Evolutionary conservation across 257 asterid genomes (phyloP).

Genomic region (Nyctanthes arbortristis): DNA sequence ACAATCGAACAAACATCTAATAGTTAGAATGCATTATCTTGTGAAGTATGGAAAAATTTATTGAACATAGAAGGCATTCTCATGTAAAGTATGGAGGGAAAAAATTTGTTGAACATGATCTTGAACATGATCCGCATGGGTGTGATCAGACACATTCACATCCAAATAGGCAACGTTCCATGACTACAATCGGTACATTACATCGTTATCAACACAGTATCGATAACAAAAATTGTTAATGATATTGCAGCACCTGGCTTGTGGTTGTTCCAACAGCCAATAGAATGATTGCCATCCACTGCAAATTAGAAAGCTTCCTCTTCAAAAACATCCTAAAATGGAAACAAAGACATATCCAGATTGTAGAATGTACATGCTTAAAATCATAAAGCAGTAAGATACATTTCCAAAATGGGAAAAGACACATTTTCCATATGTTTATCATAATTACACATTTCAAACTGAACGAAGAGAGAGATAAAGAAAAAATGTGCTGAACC

Average conservation of each 20-base stretch:
- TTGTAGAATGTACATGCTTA: slow-evolving; percentile 19
- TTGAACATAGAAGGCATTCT: too few species aligned
- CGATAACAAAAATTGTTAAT: background rate
- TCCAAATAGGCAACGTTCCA: background rate
- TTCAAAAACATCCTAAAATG: slow-evolving; percentile 86
- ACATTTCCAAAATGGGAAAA: background rate
- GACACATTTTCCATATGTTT: slow-evolving; percentile 9
- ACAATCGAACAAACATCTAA: too few species aligned
- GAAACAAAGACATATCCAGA: slow-evolving; percentile 32
- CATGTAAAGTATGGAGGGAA: too few species aligned
- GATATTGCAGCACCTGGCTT: slow-evolving; percentile 66
- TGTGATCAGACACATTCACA: background rate
- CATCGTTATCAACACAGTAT: slow-evolving; percentile 4
- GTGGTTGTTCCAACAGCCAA: slow-evolving; percentile 97
- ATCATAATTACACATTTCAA: slow-evolving; percentile 1
- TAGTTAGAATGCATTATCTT: too few species aligned
- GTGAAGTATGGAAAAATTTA: too few species aligned
- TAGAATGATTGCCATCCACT: slow-evolving; percentile 91
- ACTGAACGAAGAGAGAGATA: slow-evolving; percentile 11
- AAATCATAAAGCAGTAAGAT: too few species aligned
- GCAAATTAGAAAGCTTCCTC: slow-evolving; percentile 96
- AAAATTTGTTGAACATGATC: too few species aligned
- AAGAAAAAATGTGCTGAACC: slow-evolving; percentile 41
- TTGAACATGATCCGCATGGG: too few species aligned
- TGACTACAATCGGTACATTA: background rate